Evolutionary conservation across 139 green algal genomes (phyloP).

Genomic region (Coelastrella sp.): DNA sequence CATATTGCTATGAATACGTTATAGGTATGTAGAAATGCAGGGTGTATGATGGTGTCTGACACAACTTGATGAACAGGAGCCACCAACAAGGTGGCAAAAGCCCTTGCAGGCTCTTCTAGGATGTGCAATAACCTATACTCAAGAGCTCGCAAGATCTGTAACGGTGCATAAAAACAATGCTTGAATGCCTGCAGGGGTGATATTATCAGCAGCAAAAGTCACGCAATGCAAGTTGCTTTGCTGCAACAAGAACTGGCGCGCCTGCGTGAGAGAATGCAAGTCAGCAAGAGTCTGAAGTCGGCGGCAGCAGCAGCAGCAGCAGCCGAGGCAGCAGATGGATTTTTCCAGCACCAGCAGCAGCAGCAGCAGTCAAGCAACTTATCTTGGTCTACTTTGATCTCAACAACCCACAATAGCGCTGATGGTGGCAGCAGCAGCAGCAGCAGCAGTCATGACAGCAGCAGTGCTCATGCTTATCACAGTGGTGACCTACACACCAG

Average conservation of each 20-base stretch:
- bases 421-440: neutral
- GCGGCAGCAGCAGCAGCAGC: conserved; percentile 10
- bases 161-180: too few relatives aligned
- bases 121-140: too few relatives aligned
- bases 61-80: too few relatives aligned
- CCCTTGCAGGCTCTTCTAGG: too few relatives aligned
- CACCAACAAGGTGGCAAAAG: too few relatives aligned
- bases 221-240: neutral
- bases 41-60: too few relatives aligned
- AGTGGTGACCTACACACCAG: too few relatives aligned
- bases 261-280: neutral
- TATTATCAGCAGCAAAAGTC: neutral
- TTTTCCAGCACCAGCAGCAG: neutral
- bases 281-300: neutral
- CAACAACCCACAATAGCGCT: neutral
- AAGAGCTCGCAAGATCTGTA: too few relatives aligned
- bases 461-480: too few relatives aligned
- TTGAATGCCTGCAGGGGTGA: neutral
- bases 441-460: neutral
- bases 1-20: too few relatives aligned
- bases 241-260: neutral
- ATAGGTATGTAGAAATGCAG: too few relatives aligned
- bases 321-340: neutral
- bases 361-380: neutral
- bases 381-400: neutral